Percentiles rank a stretch among this genome's conserved stretches.
Evolutionary conservation across 768 basidiomycete species (phyloP).

Genomic region (Nidularia sp.): DNA sequence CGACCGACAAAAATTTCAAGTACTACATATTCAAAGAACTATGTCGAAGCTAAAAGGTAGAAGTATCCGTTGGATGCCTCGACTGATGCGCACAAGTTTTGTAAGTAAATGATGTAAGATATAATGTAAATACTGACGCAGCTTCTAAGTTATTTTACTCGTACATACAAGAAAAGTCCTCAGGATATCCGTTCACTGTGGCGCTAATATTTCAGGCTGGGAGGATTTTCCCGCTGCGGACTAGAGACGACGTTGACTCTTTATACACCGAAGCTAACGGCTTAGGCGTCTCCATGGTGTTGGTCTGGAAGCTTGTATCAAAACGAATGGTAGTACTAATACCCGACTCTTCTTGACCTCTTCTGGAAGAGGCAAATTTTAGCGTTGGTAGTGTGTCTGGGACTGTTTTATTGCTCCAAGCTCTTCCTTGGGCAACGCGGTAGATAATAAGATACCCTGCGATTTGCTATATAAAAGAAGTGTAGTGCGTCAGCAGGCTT

Average conservation of each 20-base stretch:
- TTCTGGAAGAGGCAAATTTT: slow-evolving; percentile 2
- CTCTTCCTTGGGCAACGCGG: slow-evolving; percentile 41
- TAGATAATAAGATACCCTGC: slow-evolving; percentile 45
- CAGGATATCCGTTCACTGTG: not conserved
- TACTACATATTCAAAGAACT: too few relatives aligned
- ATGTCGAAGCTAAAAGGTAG: too few relatives aligned
- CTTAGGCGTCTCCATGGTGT: not conserved
- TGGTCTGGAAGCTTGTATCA: not conserved
- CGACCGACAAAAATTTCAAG: too few relatives aligned
- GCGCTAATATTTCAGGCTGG: not conserved
- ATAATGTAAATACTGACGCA: too few relatives aligned
- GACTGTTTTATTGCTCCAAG: slow-evolving; percentile 29
- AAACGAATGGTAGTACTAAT: not conserved
- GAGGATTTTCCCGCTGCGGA: not conserved
- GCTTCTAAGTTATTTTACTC: too few relatives aligned
- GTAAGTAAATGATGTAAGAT: too few relatives aligned
- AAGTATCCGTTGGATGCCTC: too few relatives aligned
- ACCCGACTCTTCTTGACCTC: not conserved
- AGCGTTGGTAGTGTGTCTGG: slow-evolving; percentile 11
- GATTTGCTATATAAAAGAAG: slow-evolving; percentile 27
- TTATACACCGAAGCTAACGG: not conserved
- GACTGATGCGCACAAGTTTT: too few relatives aligned
- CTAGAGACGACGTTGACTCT: not conserved
- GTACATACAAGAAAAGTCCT: too few relatives aligned
- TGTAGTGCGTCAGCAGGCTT: not conserved